Evolutionary conservation across 495 filamentous ascomycete species (phyloP).

Genomic region (Cercophora samala): DNA sequence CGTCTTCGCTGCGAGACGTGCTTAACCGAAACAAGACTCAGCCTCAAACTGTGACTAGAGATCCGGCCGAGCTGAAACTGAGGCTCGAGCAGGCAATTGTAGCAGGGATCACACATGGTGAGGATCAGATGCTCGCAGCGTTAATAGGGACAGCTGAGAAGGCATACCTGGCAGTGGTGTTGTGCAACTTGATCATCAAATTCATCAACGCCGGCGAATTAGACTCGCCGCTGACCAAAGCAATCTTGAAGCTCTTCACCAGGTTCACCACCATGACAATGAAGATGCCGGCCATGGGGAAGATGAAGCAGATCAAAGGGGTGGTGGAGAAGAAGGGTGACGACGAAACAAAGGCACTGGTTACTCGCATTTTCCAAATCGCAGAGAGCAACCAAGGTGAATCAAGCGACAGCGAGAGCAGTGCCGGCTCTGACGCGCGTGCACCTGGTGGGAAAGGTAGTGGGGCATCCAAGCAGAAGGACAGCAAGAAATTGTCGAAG

Average conservation of each 20-base stretch:
- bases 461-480: conserved; percentile 24
- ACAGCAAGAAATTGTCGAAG: conserved; percentile 11
- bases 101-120: conserved; percentile 18
- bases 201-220: conserved; percentile 60
- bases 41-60: conserved; percentile 14
- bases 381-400: conserved; percentile 28
- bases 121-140: conserved; percentile 47
- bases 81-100: conserved; percentile 24
- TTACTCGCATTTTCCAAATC: conserved; percentile 41
- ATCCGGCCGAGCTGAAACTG: conserved; percentile 10
- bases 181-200: conserved; percentile 61
- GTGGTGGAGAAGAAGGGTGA: conserved; percentile 67
- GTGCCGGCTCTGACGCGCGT: not conserved
- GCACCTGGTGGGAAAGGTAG: not conserved
- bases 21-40: conserved; percentile 13
- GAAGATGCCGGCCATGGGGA: not conserved
- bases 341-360: conserved; percentile 51
- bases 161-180: conserved; percentile 42
- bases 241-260: conserved; percentile 63
- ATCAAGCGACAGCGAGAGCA: conserved; percentile 14
- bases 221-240: conserved; percentile 58
- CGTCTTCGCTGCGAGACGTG: conserved; percentile 1
- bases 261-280: conserved; percentile 55
- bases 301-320: conserved; percentile 57
- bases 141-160: conserved; percentile 37